Evolutionary conservation across 805 yeast species (phyloP).

Genomic region (Schizosaccharomyces lindneri): DNA sequence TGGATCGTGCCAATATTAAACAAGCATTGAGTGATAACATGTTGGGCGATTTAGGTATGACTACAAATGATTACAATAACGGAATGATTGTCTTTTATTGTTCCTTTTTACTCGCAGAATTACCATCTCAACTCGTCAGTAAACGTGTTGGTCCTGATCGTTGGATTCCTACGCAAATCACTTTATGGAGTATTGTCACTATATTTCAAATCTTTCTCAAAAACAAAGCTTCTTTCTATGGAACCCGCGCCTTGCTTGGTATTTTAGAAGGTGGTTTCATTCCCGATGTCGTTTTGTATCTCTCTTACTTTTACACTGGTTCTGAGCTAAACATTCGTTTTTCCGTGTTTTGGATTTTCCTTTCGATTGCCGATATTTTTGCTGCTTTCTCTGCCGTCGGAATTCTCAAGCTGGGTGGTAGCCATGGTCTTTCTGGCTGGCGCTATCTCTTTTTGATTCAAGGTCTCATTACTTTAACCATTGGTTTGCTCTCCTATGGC

Average conservation of each 20-base stretch:
- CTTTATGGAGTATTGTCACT: background rate
- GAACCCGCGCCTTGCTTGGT: slow-evolving; percentile 20
- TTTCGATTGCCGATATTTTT: slow-evolving; percentile 20
- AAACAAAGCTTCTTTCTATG: background rate
- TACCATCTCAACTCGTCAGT: slow-evolving; percentile 43
- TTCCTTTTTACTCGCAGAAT: slow-evolving; percentile 30
- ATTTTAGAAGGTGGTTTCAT: slow-evolving; percentile 38
- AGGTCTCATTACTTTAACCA: slow-evolving; percentile 28
- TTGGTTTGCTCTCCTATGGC: slow-evolving; percentile 23
- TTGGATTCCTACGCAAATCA: slow-evolving; percentile 31
- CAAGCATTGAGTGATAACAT: slow-evolving; percentile 34
- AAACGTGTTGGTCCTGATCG: slow-evolving; percentile 37
- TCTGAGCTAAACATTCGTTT: slow-evolving; percentile 30
- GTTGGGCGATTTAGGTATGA: slow-evolving; percentile 24
- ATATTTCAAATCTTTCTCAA: background rate
- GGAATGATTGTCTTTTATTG: slow-evolving; percentile 31
- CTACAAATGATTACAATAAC: slow-evolving; percentile 30
- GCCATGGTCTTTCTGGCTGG: slow-evolving; percentile 26
- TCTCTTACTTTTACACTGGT: slow-evolving; percentile 37
- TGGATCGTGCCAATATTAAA: slow-evolving; percentile 29
- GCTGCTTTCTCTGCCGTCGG: slow-evolving; percentile 27
- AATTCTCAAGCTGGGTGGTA: slow-evolving; percentile 24
- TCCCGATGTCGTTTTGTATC: slow-evolving; percentile 32
- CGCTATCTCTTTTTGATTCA: slow-evolving; percentile 37
- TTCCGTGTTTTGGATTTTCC: slow-evolving; percentile 30